phyloP scores from a whole-genome alignment of 805 yeast genomes.

The Yamadazyma olivae region DNA sequence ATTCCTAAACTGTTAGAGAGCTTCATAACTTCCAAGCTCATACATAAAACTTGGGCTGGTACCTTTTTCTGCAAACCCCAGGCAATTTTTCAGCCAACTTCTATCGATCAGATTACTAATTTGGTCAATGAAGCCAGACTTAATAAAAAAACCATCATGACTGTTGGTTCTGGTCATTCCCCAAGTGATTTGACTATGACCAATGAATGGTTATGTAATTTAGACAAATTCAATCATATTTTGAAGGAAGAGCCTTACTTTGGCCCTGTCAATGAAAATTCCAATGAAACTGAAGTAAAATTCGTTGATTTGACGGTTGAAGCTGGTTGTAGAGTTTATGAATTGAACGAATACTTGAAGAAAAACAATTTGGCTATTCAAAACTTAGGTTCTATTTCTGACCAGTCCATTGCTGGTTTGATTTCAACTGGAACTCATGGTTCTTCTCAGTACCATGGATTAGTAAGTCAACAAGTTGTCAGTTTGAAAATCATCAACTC shows the following conservation, averaged over 20 bases:
- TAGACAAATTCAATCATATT: slow-evolving; percentile 71
- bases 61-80: slow-evolving; percentile 78
- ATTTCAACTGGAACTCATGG: slow-evolving; percentile 98
- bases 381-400: slow-evolving; percentile 89
- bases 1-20: slow-evolving; percentile 31
- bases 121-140: slow-evolving; percentile 66
- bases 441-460: slow-evolving; percentile 87
- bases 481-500: slow-evolving; percentile 72
- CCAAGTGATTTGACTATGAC: slow-evolving; percentile 92
- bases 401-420: slow-evolving; percentile 92
- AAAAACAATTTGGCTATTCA: slow-evolving; percentile 74
- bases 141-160: slow-evolving; percentile 63
- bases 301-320: slow-evolving; percentile 92
- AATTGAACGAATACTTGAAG: slow-evolving; percentile 66
- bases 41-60: slow-evolving; percentile 85
- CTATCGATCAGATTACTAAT: slow-evolving; percentile 62
- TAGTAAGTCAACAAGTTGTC: slow-evolving; percentile 85
- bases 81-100: slow-evolving; percentile 73
- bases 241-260: slow-evolving; percentile 43
- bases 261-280: slow-evolving; percentile 30
- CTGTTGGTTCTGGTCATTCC: slow-evolving; percentile 93
- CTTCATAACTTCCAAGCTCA: slow-evolving; percentile 37
- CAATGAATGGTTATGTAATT: slow-evolving; percentile 79
- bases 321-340: slow-evolving; percentile 81
- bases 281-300: slow-evolving; percentile 40